Percentiles rank a stretch among this genome's conserved stretches.
These are phyloP conservation scores for Collybia sordida DNA, from an alignment of 768 basidiomycete species.

Conservation along the genomic window DNA sequence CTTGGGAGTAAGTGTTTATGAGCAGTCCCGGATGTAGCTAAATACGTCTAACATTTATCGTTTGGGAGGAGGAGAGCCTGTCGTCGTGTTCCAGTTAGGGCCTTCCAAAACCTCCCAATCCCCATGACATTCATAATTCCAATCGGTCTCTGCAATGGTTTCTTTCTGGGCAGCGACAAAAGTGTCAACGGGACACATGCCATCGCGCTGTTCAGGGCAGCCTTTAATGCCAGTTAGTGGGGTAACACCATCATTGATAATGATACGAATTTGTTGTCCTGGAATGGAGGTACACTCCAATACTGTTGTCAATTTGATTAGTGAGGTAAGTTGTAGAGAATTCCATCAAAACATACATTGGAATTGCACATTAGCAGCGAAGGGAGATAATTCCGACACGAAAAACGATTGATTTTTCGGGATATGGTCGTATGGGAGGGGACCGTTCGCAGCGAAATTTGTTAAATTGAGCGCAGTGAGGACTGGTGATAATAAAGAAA, in stretches of 20 bases:
- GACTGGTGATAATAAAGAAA: slow-evolving; percentile 29
- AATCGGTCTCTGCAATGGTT: slow-evolving; percentile 66
- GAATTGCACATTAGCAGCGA: slow-evolving; percentile 87
- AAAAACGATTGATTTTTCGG: slow-evolving; percentile 66
- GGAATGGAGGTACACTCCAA: slow-evolving; percentile 55
- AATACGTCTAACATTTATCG: neutral
- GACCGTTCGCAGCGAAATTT: slow-evolving; percentile 68
- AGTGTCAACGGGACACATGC: slow-evolving; percentile 71
- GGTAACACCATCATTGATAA: slow-evolving; percentile 86
- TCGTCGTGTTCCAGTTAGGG: slow-evolving; percentile 68
- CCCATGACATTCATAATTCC: slow-evolving; percentile 72
- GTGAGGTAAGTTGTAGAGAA: slow-evolving; percentile 3
- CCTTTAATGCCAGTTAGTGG: slow-evolving; percentile 78
- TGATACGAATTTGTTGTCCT: slow-evolving; percentile 69
- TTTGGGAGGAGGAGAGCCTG: slow-evolving; percentile 56
- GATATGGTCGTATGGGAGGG: slow-evolving; percentile 74
- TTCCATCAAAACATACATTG: slow-evolving; percentile 54
- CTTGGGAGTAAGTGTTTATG: too few relatives aligned
- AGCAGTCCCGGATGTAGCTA: too few relatives aligned
- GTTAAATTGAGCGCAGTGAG: slow-evolving; percentile 85
- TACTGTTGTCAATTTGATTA: slow-evolving; percentile 39
- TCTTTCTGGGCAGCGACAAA: slow-evolving; percentile 73
- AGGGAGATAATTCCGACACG: slow-evolving; percentile 77
- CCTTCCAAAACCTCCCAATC: slow-evolving; percentile 74
- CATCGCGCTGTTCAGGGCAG: slow-evolving; percentile 70